Conservation (phyloP, 495 filamentous ascomycete genomes). For the Tuber borchii region DNA sequence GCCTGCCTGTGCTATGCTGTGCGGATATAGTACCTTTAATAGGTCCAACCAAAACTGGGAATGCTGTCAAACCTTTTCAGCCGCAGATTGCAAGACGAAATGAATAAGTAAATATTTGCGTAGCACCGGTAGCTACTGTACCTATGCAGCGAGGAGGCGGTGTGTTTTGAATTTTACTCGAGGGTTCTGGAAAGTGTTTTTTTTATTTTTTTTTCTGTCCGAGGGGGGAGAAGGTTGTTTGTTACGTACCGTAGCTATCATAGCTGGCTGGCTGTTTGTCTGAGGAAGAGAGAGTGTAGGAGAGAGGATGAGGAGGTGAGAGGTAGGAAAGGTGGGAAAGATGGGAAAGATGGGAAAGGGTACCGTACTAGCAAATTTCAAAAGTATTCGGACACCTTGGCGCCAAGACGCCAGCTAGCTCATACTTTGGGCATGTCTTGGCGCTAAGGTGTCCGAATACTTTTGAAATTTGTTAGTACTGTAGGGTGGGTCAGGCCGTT, state of each 20-base stretch:
- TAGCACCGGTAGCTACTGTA: neutral
- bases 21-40: neutral
- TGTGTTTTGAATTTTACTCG: neutral
- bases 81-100: neutral
- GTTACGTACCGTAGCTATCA: neutral
- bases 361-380: no score
- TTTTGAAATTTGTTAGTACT: no score
- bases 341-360: neutral
- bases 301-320: neutral
- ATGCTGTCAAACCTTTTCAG: neutral
- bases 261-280: neutral
- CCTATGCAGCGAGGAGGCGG: neutral
- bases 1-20: neutral
- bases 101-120: neutral
- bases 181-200: neutral
- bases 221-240: neutral
- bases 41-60: neutral
- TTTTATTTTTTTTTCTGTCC: neutral
- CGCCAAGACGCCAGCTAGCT: no score
- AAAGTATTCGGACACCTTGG: no score
- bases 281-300: neutral
- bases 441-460: no score
- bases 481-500: neutral
- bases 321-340: no score
- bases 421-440: no score